phyloP scores from a whole-genome alignment of 305 asterid species.

The Rubia tinctorum region DNA sequence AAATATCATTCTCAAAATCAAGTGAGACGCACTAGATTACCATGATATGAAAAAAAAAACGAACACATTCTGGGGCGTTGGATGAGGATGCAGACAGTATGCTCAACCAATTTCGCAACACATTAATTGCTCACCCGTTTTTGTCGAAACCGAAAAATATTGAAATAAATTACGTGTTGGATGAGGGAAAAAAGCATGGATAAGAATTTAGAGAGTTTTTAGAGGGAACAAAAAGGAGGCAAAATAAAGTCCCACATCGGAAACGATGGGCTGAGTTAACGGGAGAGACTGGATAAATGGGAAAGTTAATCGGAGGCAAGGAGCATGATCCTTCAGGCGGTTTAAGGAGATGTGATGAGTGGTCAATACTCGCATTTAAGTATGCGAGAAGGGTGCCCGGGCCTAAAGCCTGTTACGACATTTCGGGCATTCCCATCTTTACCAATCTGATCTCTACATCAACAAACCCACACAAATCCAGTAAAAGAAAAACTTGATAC shows the following conservation, averaged over 20 bases:
- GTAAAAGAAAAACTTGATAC: too few species aligned
- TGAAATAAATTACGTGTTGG: too few species aligned
- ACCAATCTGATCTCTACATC: slow-evolving; percentile 54
- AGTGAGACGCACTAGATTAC: too few species aligned
- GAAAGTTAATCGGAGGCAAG: fast-evolving
- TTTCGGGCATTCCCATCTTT: slow-evolving; percentile 37
- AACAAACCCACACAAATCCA: too few species aligned
- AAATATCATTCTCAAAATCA: too few species aligned
- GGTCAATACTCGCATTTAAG: slow-evolving; percentile 51
- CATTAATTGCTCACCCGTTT: neutral
- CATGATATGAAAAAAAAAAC: too few species aligned
- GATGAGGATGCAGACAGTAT: neutral
- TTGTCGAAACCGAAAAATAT: neutral
- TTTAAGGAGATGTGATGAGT: slow-evolving; percentile 69
- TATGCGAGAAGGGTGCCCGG: slow-evolving; percentile 67
- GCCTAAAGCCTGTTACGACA: slow-evolving; percentile 71
- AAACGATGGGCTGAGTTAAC: neutral
- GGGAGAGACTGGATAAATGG: neutral
- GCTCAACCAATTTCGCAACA: slow-evolving; percentile 3
- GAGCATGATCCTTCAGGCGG: slow-evolving; percentile 79
- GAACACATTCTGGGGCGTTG: too few species aligned
- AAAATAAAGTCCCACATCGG: slow-evolving; percentile 38
- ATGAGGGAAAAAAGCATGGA: too few species aligned
- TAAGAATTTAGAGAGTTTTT: too few species aligned
- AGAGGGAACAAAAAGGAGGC: too few species aligned